Evolutionary conservation across 768 basidiomycete genomes (phyloP).

Genomic region (Termitomyces sp.): DNA sequence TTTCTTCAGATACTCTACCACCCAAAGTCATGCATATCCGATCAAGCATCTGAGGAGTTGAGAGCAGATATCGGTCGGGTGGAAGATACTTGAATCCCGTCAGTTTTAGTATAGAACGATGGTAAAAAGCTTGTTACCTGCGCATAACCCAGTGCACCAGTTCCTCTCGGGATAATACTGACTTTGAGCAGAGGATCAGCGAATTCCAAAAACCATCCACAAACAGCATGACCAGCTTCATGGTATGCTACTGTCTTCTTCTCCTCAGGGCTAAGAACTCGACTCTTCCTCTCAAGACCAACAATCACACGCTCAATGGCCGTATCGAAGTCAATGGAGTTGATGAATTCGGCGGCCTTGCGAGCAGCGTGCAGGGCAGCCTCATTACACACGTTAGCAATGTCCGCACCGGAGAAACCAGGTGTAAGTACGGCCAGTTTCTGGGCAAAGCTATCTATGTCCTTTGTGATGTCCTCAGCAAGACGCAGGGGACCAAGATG

Average conservation of each 20-base stretch:
- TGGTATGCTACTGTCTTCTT: conserved; percentile 99
- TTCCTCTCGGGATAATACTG: conserved; percentile 95
- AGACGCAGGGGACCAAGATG: conserved; percentile 85
- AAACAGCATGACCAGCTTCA: conserved; percentile 97
- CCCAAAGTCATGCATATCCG: conserved; percentile 99
- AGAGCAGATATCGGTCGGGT: conserved; percentile 91
- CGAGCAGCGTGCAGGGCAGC: conserved; percentile 94
- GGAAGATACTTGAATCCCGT: conserved; percentile 68
- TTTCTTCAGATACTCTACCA: conserved; percentile 96
- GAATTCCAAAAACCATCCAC: conserved; percentile 97
- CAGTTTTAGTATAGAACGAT: conserved; percentile 7
- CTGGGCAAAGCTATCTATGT: conserved; percentile 62
- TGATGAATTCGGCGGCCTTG: conserved; percentile 68
- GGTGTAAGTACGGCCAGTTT: conserved; percentile 96
- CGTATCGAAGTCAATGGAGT: conserved; percentile 87
- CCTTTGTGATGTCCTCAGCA: conserved; percentile 41
- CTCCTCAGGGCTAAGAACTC: conserved; percentile 90
- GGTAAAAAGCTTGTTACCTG: conserved; percentile 47
- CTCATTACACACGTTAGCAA: conserved; percentile 99
- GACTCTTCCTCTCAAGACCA: conserved; percentile 91
- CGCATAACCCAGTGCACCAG: conserved; percentile 94
- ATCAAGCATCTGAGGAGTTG: conserved; percentile 91
- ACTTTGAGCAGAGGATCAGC: conserved; percentile 97
- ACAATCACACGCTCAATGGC: conserved; percentile 98
- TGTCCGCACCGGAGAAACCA: conserved; percentile 97